These are phyloP conservation scores for Gaeumannomyces tritici DNA, from an alignment of 2,329 filamentous ascomycete species.

Conservation along the genomic window DNA sequence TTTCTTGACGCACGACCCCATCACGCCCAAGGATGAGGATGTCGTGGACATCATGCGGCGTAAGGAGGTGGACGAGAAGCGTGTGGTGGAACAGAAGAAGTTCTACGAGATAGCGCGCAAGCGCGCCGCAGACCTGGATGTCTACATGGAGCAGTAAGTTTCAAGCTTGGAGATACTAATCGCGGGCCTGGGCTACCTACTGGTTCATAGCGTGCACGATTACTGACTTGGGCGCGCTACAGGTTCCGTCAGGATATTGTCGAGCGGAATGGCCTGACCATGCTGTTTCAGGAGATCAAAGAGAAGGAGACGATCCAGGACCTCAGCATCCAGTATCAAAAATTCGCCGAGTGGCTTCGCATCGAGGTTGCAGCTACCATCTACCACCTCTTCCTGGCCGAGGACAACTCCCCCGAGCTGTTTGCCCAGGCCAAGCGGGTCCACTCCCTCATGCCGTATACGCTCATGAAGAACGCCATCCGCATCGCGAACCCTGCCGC, in stretches of 20 bases:
- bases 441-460: conserved; percentile 89
- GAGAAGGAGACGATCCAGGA: conserved; percentile 81
- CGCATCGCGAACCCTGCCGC: conserved; percentile 91
- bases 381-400: conserved; percentile 93
- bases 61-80: conserved; percentile 75
- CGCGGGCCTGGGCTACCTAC: not conserved
- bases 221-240: conserved; percentile 8
- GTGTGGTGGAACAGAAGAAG: conserved; percentile 82
- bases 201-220: not conserved
- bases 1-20: conserved; percentile 66
- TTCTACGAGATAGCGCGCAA: conserved; percentile 95
- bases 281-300: conserved; percentile 86
- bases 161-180: not conserved
- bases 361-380: conserved; percentile 96
- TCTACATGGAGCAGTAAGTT: conserved; percentile 92
- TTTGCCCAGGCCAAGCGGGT: conserved; percentile 92
- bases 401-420: conserved; percentile 94
- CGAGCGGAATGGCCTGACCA: conserved; percentile 75
- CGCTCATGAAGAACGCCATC: conserved; percentile 91
- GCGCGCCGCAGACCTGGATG: conserved; percentile 84
- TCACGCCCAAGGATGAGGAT: conserved; percentile 73
- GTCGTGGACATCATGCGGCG: conserved; percentile 68
- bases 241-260: conserved; percentile 59
- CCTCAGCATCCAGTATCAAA: conserved; percentile 89
- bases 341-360: conserved; percentile 95